phyloP scores from a whole-genome alignment of 2,329 filamentous ascomycete genomes.

The Aaosphaeria arxii region DNA sequence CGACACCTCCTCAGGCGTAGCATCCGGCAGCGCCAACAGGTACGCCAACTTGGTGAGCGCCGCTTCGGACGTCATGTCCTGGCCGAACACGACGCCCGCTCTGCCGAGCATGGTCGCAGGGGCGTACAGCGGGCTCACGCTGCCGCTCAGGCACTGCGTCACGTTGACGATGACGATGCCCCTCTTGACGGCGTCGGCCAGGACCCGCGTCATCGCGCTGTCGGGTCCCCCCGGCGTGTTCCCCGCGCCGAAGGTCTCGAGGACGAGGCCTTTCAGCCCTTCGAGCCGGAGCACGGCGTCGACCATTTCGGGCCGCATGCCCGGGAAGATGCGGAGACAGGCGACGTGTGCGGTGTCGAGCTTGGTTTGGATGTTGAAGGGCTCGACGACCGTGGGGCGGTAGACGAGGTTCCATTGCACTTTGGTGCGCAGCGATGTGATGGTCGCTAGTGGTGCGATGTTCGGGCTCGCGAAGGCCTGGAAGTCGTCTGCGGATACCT shows the following conservation, averaged over 20 bases:
- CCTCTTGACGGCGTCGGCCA: slow-evolving; percentile 72
- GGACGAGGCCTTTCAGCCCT: slow-evolving; percentile 74
- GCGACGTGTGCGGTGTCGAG: slow-evolving; percentile 87
- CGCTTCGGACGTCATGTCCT: slow-evolving; percentile 86
- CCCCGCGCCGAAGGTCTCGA: slow-evolving; percentile 91
- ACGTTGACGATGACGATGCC: slow-evolving; percentile 88
- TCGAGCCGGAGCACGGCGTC: slow-evolving; percentile 76
- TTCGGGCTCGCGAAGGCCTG: slow-evolving; percentile 90
- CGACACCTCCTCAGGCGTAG: slow-evolving; percentile 65
- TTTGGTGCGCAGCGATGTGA: slow-evolving; percentile 75
- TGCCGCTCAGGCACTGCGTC: slow-evolving; percentile 70
- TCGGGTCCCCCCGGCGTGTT: slow-evolving; percentile 83
- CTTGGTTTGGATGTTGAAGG: slow-evolving; percentile 70
- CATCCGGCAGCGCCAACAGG: slow-evolving; percentile 66
- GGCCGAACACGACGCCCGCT: slow-evolving; percentile 83
- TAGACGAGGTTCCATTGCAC: slow-evolving; percentile 78
- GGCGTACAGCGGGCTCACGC: slow-evolving; percentile 40
- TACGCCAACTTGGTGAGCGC: slow-evolving; percentile 90
- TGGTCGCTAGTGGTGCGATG: slow-evolving; percentile 73
- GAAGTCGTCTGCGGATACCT: slow-evolving; percentile 82
- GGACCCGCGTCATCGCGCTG: slow-evolving; percentile 73
- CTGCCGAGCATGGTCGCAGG: slow-evolving; percentile 65
- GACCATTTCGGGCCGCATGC: slow-evolving; percentile 91
- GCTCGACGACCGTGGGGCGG: slow-evolving; percentile 69
- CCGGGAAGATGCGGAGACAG: slow-evolving; percentile 85